phyloP scores from a whole-genome alignment of 2,329 filamentous ascomycete genomes.

The Nannizzia gypsea region DNA sequence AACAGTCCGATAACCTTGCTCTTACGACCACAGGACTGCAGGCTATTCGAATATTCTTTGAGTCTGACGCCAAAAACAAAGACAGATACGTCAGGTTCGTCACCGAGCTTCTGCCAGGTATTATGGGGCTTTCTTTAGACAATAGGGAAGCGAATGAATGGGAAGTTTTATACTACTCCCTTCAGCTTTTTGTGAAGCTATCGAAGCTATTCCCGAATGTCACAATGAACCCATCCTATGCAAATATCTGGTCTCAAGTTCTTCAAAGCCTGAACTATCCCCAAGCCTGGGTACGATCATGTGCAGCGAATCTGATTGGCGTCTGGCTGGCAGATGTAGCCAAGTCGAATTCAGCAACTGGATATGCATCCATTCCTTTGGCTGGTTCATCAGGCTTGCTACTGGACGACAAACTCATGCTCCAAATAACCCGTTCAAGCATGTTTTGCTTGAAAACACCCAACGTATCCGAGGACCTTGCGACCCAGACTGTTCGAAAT shows the following conservation, averaged over 20 bases:
- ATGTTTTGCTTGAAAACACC: slow-evolving; percentile 49
- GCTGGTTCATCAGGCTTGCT: slow-evolving; percentile 58
- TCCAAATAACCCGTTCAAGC: slow-evolving; percentile 46
- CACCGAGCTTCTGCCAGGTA: slow-evolving; percentile 41
- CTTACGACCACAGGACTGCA: slow-evolving; percentile 65
- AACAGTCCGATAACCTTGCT: slow-evolving; percentile 58
- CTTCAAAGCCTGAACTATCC: slow-evolving; percentile 59
- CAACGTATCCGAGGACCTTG: slow-evolving; percentile 60
- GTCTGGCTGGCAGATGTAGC: slow-evolving; percentile 73
- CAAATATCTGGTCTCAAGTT: slow-evolving; percentile 59
- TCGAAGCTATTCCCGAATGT: slow-evolving; percentile 53
- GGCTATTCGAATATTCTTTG: slow-evolving; percentile 72
- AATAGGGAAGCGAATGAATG: slow-evolving; percentile 43
- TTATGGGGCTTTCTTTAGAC: slow-evolving; percentile 42
- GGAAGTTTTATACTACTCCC: slow-evolving; percentile 61
- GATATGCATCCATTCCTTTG: slow-evolving; percentile 48
- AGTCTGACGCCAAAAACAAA: slow-evolving; percentile 52
- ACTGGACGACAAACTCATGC: slow-evolving; percentile 54
- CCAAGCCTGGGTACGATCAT: slow-evolving; percentile 63
- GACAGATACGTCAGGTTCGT: slow-evolving; percentile 57
- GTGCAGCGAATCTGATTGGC: slow-evolving; percentile 60
- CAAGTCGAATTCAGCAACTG: slow-evolving; percentile 44
- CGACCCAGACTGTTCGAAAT: slow-evolving; percentile 66
- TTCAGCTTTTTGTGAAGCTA: slow-evolving; percentile 58
- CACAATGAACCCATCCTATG: slow-evolving; percentile 49